Evolutionary conservation across 441 rosid genomes (phyloP).

Genomic region (Isatis lusitanica): DNA sequence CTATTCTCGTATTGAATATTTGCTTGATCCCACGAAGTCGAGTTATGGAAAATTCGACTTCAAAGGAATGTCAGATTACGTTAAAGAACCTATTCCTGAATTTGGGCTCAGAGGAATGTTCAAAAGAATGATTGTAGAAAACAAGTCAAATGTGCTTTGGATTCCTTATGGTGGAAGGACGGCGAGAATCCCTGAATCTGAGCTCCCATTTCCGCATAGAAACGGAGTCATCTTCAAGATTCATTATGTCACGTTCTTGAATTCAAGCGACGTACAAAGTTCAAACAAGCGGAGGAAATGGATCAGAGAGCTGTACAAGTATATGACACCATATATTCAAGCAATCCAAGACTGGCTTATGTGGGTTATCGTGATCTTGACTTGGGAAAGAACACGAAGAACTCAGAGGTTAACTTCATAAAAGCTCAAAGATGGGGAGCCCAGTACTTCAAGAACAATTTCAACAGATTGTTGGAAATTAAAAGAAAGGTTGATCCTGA

Average conservation of each 20-base stretch:
- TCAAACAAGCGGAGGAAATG: constrained; percentile 32
- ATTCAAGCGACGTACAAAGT: constrained; percentile 40
- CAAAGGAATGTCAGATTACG: constrained; percentile 69
- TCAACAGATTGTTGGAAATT: constrained; percentile 51
- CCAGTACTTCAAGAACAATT: constrained; percentile 33
- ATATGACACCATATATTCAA: constrained; percentile 62
- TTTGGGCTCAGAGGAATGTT: constrained; percentile 49
- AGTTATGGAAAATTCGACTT: constrained; percentile 42
- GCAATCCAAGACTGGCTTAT: constrained; percentile 59
- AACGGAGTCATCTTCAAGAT: constrained; percentile 48
- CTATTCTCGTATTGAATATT: constrained; percentile 37
- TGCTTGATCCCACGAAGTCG: constrained; percentile 47
- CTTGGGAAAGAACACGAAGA: constrained; percentile 18
- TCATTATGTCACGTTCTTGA: constrained; percentile 36
- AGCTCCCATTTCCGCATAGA: constrained; percentile 59
- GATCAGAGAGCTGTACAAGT: constrained; percentile 46
- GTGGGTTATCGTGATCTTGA: constrained; percentile 73
- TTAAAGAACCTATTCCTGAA: constrained; percentile 44
- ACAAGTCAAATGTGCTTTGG: constrained; percentile 44
- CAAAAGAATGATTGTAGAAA: constrained; percentile 46
- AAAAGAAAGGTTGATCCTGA: constrained; percentile 53
- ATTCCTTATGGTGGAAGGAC: constrained; percentile 66
- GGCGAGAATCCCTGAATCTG: constrained; percentile 41
- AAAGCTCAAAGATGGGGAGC: constrained; percentile 48
- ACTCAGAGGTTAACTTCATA: constrained; percentile 11